Conservation (phyloP, 306 rosid genomes). For the Boehmeria nivea region DNA sequence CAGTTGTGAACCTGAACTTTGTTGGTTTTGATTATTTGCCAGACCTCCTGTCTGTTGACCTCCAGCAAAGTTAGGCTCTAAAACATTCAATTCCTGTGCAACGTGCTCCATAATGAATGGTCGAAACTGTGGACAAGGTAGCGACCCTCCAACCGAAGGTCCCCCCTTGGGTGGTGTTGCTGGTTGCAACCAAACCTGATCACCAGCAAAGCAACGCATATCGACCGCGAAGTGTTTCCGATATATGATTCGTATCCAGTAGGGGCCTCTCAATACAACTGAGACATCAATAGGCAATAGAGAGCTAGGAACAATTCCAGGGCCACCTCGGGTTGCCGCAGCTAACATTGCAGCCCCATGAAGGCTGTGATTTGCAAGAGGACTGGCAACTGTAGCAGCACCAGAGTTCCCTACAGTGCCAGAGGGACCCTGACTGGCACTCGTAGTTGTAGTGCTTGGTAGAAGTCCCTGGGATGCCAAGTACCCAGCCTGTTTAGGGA, state of each 20-base stretch:
- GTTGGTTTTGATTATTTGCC: slow-evolving; percentile 62
- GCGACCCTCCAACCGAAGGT: slow-evolving; percentile 79
- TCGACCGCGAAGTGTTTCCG: slow-evolving; percentile 94
- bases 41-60: slow-evolving; percentile 66
- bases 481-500: slow-evolving; percentile 73
- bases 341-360: slow-evolving; percentile 68
- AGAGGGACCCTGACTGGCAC: slow-evolving; percentile 46
- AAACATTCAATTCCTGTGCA: slow-evolving; percentile 92
- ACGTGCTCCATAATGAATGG: slow-evolving; percentile 99
- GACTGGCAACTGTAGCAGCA: slow-evolving; percentile 41
- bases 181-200: slow-evolving; percentile 99
- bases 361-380: slow-evolving; percentile 61
- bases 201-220: slow-evolving; percentile 99
- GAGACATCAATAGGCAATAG: slow-evolving; percentile 97
- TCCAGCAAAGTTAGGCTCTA: slow-evolving; percentile 70
- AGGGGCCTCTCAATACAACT: slow-evolving; percentile 96
- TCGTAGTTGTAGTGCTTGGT: slow-evolving; percentile 50
- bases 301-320: slow-evolving; percentile 98
- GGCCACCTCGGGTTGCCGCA: slow-evolving; percentile 94
- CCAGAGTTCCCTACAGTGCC: slow-evolving; percentile 46
- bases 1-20: slow-evolving; percentile 52
- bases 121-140: slow-evolving; percentile 97
- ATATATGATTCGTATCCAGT: slow-evolving; percentile 93
- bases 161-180: slow-evolving; percentile 97
- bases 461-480: slow-evolving; percentile 61